Evolutionary conservation across 345 rosid species (phyloP).

Genomic region (Trapa incisa): DNA sequence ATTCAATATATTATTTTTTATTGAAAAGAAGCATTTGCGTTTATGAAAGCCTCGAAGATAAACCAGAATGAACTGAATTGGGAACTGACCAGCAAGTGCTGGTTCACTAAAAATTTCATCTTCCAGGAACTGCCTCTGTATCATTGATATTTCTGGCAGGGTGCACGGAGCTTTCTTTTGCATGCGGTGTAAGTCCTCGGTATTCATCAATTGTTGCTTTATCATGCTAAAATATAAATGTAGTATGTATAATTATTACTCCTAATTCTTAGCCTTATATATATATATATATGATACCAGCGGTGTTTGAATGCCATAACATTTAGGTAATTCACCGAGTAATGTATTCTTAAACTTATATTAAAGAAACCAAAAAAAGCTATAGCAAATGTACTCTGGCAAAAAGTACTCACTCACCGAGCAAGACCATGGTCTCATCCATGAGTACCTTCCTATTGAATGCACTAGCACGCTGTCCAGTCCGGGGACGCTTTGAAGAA

Average conservation of each 20-base stretch:
- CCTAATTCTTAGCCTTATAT: neutral
- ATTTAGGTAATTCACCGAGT: no score
- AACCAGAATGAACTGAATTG: constrained; percentile 15
- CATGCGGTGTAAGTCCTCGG: constrained; percentile 84
- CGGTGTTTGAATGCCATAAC: no score
- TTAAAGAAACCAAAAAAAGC: neutral
- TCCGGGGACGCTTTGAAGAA: constrained; percentile 48
- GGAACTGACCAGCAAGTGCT: constrained; percentile 58
- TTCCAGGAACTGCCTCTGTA: constrained; percentile 70
- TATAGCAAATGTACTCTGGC: neutral
- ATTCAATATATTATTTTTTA: neutral
- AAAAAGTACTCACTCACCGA: constrained; percentile 76
- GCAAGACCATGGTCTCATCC: constrained; percentile 93
- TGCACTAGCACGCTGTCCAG: constrained; percentile 46
- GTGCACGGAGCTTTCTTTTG: constrained; percentile 99
- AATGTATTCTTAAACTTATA: neutral
- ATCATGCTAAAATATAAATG: constrained; percentile 46
- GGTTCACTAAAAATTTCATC: constrained; percentile 59
- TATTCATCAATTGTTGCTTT: constrained; percentile 71
- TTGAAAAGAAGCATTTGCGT: neutral
- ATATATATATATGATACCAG: no score
- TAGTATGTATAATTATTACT: neutral
- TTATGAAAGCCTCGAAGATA: neutral
- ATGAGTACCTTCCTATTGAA: constrained; percentile 81
- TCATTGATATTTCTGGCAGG: constrained; percentile 62